Base-by-base conservation (phyloP, 2,329 filamentous ascomycete genomes). In the Dactylellina parvicollis region DNA sequence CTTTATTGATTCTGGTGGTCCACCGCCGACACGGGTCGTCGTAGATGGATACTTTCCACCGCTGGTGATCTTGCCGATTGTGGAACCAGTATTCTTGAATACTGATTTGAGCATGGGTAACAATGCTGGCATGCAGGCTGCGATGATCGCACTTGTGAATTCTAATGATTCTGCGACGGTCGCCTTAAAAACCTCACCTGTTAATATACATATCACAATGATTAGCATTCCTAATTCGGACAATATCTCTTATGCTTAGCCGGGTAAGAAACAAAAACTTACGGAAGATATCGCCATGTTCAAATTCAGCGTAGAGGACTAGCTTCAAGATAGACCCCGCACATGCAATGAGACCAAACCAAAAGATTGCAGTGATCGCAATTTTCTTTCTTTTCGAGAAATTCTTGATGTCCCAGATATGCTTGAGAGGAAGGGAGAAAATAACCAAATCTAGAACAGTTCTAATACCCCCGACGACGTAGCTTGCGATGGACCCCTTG, bases 101-200 rank as follows among this genome's bases (percentile, higher is more conserved):
- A 44, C 34, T 3, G 60, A 16, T 44, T 64, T 64, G 10, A 64
- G 60, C 49, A 64, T 54, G 8, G 60, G 60, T 26, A 64, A 26
- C 3, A 64, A 12, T 3, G 60, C 60, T 12, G 60, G 60, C 30
- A 55, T 24, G 12, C 60, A 64, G 16, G 60, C 60, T 14, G 60
- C 60, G 10, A 64, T 46, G 16, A 64, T 64, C 3, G 60, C 60
- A 14, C 60, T 54, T 32, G 60, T 64, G 47, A 49, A 64, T 46
- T 64, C 60, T 36, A 64, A n/a, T 1, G 32, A 55, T 64, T 64
- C 60, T 7, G 38, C 34, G 16, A 64, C 30, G 7, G 30, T 22
- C 14, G 44, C 38, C n/a, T 32, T 64, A 18, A 54, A 34, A n/a
- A 55, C 47, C 14, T 46, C 60, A 3, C 60, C 60, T 64, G 24